Conservation (phyloP, 108 stramenopile genomes). For the Skeletonema potamos region DNA sequence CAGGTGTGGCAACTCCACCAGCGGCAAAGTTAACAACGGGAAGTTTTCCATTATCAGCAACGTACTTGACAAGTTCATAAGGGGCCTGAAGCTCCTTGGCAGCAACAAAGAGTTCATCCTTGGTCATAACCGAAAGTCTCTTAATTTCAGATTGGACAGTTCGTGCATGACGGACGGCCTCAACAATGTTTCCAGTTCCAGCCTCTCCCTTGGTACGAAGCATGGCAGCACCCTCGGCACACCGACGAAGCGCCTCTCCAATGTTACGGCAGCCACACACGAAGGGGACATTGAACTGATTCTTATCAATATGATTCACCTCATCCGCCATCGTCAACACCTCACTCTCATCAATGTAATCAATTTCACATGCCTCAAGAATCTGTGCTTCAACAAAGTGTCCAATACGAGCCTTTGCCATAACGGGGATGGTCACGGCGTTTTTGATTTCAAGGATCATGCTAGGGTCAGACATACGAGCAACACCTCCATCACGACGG, state of each 20-base stretch:
- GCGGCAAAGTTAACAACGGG: conserved; percentile 99
- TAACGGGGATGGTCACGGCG: conserved; percentile 99
- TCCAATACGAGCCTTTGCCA: conserved; percentile 99
- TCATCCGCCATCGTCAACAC: conserved; percentile 99
- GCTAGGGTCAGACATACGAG: conserved; percentile 97
- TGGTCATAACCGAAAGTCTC: conserved; percentile 82
- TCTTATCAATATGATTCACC: conserved; percentile 99
- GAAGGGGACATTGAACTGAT: conserved; percentile 95
- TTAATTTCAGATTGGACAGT: conserved; percentile 89
- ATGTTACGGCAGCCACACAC: conserved; percentile 99
- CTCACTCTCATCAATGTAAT: conserved; percentile 99
- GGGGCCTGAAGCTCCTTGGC: conserved; percentile 96
- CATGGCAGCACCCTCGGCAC: conserved; percentile 98
- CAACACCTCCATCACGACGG: conserved; percentile 97
- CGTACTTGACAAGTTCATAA: conserved; percentile 90
- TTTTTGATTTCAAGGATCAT: conserved; percentile 98
- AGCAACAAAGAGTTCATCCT: conserved; percentile 96
- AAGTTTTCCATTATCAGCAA: conserved; percentile 90
- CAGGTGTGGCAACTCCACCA: conserved; percentile 98
- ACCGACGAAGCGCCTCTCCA: conserved; percentile 96
- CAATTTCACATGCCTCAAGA: conserved; percentile 96
- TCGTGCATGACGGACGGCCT: conserved; percentile 97
- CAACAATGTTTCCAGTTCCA: conserved; percentile 98
- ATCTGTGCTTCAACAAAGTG: conserved; percentile 99
- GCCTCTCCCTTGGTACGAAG: conserved; percentile 99